Conservation (phyloP, 345 rosid species). For the Hibiscus syriacus region DNA sequence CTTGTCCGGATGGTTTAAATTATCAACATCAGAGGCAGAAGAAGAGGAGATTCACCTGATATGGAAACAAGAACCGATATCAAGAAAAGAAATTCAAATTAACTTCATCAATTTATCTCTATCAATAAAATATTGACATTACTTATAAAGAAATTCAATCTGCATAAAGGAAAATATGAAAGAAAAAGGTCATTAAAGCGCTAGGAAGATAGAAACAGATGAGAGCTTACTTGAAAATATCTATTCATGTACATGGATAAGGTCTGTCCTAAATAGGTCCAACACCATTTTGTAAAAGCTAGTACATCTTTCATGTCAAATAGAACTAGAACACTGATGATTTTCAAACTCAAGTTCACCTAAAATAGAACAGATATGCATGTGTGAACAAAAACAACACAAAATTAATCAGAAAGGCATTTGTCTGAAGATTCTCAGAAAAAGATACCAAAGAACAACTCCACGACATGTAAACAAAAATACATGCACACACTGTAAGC, state of each 20-base stretch:
- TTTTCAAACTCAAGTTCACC: constrained; percentile 1
- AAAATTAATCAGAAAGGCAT: neutral
- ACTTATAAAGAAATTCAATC: neutral
- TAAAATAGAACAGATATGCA: neutral
- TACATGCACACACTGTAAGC: neutral
- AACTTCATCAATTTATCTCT: neutral
- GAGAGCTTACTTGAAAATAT: neutral
- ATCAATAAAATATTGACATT: neutral
- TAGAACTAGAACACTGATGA: neutral
- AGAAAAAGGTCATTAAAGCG: neutral
- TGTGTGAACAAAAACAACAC: neutral
- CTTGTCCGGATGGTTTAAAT: constrained; percentile 73
- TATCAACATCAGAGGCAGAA: constrained; percentile 93
- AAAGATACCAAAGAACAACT: neutral
- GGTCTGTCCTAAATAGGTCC: neutral
- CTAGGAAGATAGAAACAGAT: neutral
- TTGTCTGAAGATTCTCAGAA: neutral
- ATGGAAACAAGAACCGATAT: constrained; percentile 1
- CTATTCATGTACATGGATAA: neutral
- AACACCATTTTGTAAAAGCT: neutral
- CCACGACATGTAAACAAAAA: neutral
- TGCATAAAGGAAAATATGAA: neutral
- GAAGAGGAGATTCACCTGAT: constrained; percentile 87
- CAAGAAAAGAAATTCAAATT: neutral
- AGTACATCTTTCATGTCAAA: constrained; percentile 1